Percentiles rank a stretch among this genome's conserved stretches.
Conservation (phyloP, 176 grass and related monocot species). For the Avena insularis region DNA sequence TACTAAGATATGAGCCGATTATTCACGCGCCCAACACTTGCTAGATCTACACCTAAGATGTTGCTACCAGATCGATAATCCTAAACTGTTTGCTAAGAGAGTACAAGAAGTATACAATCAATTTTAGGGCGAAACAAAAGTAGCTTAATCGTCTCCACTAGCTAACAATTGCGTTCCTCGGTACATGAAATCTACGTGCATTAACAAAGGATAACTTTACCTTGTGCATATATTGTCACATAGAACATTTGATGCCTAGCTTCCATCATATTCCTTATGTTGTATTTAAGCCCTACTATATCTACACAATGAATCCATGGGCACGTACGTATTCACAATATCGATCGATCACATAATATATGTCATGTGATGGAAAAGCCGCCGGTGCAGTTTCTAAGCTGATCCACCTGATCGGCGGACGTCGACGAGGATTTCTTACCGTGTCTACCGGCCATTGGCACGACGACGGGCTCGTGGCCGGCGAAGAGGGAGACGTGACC, state of each 20-base stretch:
- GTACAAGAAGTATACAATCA: background rate
- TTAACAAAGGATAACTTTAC: background rate
- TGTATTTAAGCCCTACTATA: background rate
- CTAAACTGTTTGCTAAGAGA: background rate
- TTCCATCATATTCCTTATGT: background rate
- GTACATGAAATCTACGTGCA: background rate
- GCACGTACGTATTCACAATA: background rate
- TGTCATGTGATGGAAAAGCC: slow-evolving; percentile 21
- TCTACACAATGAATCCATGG: background rate
- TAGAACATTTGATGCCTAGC: background rate
- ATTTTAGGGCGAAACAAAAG: background rate
- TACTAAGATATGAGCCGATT: background rate
- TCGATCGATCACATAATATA: background rate
- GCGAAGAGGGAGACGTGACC: slow-evolving; percentile 72
- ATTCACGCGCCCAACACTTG: background rate
- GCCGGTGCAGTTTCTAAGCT: background rate
- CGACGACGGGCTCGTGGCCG: slow-evolving; percentile 59
- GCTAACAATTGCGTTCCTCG: background rate
- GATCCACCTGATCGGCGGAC: background rate
- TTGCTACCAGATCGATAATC: background rate
- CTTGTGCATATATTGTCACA: background rate
- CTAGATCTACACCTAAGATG: background rate
- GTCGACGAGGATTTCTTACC: background rate
- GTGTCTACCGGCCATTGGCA: slow-evolving; percentile 24
- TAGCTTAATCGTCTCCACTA: background rate